A percentile compares a stretch with the other conserved stretches of the same genome.
phyloP scores from a whole-genome alignment of 31 red algal genomes.

The Odonthalia washingtoniensis region DNA sequence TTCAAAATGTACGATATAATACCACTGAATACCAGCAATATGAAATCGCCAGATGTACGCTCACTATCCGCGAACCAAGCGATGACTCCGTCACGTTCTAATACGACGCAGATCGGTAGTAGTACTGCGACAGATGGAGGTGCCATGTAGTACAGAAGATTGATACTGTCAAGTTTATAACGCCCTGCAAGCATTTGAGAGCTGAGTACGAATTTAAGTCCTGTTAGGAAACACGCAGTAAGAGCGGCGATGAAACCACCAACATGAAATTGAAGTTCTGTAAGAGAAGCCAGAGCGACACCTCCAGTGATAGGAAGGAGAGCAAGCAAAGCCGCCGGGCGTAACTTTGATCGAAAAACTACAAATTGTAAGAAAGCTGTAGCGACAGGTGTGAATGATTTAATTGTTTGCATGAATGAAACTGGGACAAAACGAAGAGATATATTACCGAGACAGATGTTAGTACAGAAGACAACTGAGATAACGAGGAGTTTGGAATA shows the following conservation, averaged over 20 bases:
- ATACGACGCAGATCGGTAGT: constrained; percentile 50
- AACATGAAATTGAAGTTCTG: constrained; percentile 87
- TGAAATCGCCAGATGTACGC: constrained; percentile 52
- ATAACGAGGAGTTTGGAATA: constrained; percentile 83
- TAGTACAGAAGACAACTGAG: constrained; percentile 81
- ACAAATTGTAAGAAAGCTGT: constrained; percentile 83
- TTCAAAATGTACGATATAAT: constrained; percentile 82
- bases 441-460: constrained; percentile 87
- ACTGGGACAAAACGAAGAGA: constrained; percentile 87
- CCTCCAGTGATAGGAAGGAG: constrained; percentile 88
- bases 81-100: constrained; percentile 54
- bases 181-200: constrained; percentile 81
- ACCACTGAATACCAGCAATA: constrained; percentile 69
- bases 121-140: constrained; percentile 76
- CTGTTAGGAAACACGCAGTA: constrained; percentile 82
- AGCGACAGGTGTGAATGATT: constrained; percentile 76
- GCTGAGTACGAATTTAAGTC: constrained; percentile 89
- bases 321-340: constrained; percentile 71
- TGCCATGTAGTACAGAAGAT: constrained; percentile 83
- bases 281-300: constrained; percentile 79
- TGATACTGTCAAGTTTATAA: constrained; percentile 82
- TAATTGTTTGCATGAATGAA: constrained; percentile 93
- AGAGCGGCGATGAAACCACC: constrained; percentile 90
- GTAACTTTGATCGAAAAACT: constrained; percentile 70
- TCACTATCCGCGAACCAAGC: constrained; percentile 54